Conservation (phyloP, 2,329 filamentous ascomycete species). For the Aspergillus sp. region DNA sequence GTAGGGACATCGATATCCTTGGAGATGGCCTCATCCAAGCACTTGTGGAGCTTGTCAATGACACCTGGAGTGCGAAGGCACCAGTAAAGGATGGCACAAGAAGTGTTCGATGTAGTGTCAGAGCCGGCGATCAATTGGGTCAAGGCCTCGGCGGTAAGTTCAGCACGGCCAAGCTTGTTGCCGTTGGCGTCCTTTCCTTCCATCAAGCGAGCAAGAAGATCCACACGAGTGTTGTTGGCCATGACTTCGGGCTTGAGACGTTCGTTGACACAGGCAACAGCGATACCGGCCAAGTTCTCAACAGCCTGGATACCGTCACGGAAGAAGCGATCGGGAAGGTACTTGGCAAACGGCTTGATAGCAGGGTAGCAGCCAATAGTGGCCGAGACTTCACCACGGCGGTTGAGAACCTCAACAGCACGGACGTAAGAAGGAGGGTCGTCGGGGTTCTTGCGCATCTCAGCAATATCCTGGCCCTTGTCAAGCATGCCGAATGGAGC, state of each 20-base stretch:
- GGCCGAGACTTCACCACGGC: conserved; percentile 80
- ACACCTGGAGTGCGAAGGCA: conserved; percentile 69
- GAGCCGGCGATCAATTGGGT: conserved; percentile 80
- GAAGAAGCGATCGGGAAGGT: conserved; percentile 81
- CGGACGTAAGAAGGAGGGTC: conserved; percentile 67
- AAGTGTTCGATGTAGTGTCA: conserved; percentile 69
- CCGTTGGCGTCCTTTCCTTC: conserved; percentile 81
- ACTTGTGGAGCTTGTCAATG: conserved; percentile 68
- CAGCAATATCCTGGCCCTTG: conserved; percentile 72
- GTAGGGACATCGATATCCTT: conserved; percentile 62
- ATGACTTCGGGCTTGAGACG: conserved; percentile 66
- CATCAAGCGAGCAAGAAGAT: conserved; percentile 80
- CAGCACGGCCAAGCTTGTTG: conserved; percentile 70
- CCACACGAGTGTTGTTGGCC: conserved; percentile 66
- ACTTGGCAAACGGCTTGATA: conserved; percentile 77
- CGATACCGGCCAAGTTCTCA: conserved; percentile 80
- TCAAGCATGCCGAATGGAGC: conserved; percentile 81
- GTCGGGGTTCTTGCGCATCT: conserved; percentile 64
- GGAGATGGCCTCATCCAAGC: conserved; percentile 71
- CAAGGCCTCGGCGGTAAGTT: conserved; percentile 83
- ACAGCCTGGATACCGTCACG: conserved; percentile 71
- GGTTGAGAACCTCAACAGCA: conserved; percentile 85
- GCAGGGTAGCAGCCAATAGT: conserved; percentile 72
- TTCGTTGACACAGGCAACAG: conserved; percentile 74
- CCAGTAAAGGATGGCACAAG: conserved; percentile 81